Conservation (phyloP, 108 stramenopile genomes). For the Cyclostephanos tholiformis region DNA sequence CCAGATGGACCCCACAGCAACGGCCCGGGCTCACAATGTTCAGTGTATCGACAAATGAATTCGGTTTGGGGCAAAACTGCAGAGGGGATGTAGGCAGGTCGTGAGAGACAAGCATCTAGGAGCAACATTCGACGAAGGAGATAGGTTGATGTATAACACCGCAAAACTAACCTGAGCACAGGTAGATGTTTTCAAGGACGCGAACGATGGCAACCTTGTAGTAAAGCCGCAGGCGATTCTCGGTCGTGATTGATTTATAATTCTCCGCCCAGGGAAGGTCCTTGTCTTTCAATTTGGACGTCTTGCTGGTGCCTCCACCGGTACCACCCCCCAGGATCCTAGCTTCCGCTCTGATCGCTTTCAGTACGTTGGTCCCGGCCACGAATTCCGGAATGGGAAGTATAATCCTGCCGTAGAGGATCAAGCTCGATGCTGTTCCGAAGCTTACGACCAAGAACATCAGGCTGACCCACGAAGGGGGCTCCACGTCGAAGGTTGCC, state of each 20-base stretch:
- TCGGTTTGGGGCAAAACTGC: constrained; percentile 61
- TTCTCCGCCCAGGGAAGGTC: constrained; percentile 72
- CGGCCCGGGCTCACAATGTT: constrained; percentile 62
- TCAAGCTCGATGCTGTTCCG: constrained; percentile 32
- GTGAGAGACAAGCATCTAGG: background rate
- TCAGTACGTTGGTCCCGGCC: constrained; percentile 69
- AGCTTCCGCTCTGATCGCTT: constrained; percentile 58
- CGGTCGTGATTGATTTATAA: constrained; percentile 58
- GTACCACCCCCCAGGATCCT: constrained; percentile 35
- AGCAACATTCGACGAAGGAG: background rate
- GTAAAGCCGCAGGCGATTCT: constrained; percentile 70
- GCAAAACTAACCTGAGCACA: constrained; percentile 22
- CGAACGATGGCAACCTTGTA: constrained; percentile 53
- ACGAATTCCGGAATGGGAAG: constrained; percentile 78
- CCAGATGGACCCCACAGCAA: constrained; percentile 62
- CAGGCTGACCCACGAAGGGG: constrained; percentile 31
- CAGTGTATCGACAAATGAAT: constrained; percentile 59
- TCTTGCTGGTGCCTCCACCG: constrained; percentile 15
- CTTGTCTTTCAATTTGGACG: constrained; percentile 32
- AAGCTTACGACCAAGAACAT: constrained; percentile 34
- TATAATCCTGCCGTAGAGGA: constrained; percentile 62
- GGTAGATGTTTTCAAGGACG: constrained; percentile 55
- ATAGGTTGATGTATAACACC: background rate
- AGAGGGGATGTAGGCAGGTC: background rate
- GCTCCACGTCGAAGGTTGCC: constrained; percentile 19